Percentiles rank a stretch among this genome's conserved stretches.
These are phyloP conservation scores for Chlamydomonas incerta DNA, from an alignment of 139 green algal genomes.

Conservation along the genomic window DNA sequence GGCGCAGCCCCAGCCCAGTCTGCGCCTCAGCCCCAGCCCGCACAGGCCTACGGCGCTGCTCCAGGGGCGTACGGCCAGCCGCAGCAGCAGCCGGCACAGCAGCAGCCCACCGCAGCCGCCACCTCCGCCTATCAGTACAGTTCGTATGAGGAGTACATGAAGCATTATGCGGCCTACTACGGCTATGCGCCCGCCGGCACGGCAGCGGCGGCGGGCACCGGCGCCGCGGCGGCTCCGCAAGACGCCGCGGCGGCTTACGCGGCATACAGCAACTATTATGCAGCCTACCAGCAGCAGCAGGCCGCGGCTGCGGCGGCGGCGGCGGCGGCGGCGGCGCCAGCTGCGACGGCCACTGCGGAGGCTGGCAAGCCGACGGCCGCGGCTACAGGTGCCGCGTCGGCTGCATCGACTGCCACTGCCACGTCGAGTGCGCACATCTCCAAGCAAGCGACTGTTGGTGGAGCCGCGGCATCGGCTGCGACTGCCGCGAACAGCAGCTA, in stretches of 20 bases:
- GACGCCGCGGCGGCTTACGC: neutral
- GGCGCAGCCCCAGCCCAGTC: neutral
- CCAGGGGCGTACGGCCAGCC: neutral
- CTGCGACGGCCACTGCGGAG: too few species aligned
- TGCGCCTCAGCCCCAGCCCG: neutral
- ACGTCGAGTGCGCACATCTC: neutral
- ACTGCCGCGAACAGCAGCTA: neutral
- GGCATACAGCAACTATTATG: neutral
- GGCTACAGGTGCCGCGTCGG: neutral
- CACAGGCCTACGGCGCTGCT: neutral
- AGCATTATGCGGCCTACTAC: conserved; percentile 15
- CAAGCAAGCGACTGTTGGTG: neutral
- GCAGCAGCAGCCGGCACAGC: neutral
- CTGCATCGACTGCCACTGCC: neutral
- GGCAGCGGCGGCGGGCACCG: neutral
- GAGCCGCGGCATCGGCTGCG: neutral
- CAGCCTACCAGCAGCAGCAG: too few species aligned
- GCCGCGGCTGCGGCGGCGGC: too few species aligned
- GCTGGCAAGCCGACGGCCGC: too few species aligned
- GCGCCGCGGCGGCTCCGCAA: neutral
- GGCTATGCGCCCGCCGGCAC: neutral
- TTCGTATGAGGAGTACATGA: too few species aligned
- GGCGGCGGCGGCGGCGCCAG: too few species aligned
- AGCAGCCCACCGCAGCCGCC: too few species aligned
- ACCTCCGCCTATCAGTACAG: neutral